Percentiles rank a stretch among this genome's conserved stretches.
These are phyloP conservation scores for Aquilaria yunnanensis DNA, from an alignment of 345 rosid genomes.

Conservation along the genomic window DNA sequence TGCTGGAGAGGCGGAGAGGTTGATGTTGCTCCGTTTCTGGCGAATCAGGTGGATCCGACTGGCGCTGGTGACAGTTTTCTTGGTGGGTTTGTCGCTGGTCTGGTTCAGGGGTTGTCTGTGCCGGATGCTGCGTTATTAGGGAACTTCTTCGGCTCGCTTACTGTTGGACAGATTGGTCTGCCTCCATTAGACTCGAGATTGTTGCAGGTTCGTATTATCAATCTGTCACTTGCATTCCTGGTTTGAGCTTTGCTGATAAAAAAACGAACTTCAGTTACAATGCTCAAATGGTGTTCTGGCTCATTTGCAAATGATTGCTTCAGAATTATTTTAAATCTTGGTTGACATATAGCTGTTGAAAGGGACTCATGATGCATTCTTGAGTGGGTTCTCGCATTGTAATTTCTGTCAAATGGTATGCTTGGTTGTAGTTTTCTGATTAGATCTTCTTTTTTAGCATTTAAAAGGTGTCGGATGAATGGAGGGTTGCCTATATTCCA, in stretches of 20 bases:
- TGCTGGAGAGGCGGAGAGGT: slow-evolving; percentile 48
- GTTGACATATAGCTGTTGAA: neutral
- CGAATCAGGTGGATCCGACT: slow-evolving; percentile 84
- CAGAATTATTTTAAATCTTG: neutral
- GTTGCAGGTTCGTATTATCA: slow-evolving; percentile 54
- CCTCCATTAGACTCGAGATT: slow-evolving; percentile 56
- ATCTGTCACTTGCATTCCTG: neutral
- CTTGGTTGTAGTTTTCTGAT: too few relatives aligned
- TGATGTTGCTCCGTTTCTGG: slow-evolving; percentile 51
- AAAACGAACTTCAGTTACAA: too few relatives aligned
- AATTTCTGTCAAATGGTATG: too few relatives aligned
- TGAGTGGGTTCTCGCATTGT: neutral
- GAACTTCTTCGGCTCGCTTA: slow-evolving; percentile 78
- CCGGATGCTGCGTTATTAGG: slow-evolving; percentile 94
- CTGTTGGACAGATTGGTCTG: slow-evolving; percentile 89
- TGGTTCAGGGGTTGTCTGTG: slow-evolving; percentile 67
- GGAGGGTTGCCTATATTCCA: too few relatives aligned
- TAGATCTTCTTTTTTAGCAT: too few relatives aligned
- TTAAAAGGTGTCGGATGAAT: too few relatives aligned
- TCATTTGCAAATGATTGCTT: neutral
- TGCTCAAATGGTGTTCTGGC: too few relatives aligned
- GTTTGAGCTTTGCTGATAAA: neutral
- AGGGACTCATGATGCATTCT: neutral
- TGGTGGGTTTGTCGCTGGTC: slow-evolving; percentile 77
- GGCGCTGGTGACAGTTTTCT: slow-evolving; percentile 96